Base-by-base conservation (phyloP, 208 protist species). In the Herpetomonas samuelpessoai region DNA sequence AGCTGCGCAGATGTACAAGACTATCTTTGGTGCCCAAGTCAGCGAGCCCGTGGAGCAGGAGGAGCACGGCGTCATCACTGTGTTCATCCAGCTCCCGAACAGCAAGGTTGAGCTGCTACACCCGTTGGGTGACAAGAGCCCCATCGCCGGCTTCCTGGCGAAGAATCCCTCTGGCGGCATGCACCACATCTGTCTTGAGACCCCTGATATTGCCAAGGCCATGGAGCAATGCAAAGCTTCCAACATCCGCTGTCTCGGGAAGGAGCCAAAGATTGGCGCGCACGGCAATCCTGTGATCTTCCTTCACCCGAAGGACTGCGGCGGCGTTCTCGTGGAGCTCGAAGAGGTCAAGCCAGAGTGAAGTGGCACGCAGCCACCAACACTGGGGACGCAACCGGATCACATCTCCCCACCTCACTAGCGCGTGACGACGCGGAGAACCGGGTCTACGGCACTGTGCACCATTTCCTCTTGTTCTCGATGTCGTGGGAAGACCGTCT, bases 241-340 rank as follows among this genome's bases (percentile, higher is more conserved):
- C n/a, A 83, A 86, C 29, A 81, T 98, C 25, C 73, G 83, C 30
- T 56, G 74, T n/a, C 76, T 98, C 18, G 76, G 76, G 18, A 62
- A 75, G 4, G 74, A 93, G 59, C 79, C 93, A 29, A 97, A 98
- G 66, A 97, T 97, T 58, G 91, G 95, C 45, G 93, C 94, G 0
- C 94, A 98, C 59, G 91, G 93, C 47, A 98, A 98, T 58, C 93
- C 94, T 6, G 96, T 98, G 18, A 76, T 94, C 27, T 96, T 96
- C 55, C 53, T 96, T 0, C 87, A 97, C 62, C 91, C 91, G n/a
- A 96, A 96, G 74, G 86, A 96, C 73, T 86, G 78, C 30, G 86
- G 87, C 31, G 92, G 94, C 58, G 92, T 97, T 0, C 76, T 98
- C 10, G 86, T 95, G 7, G 94, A 98, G 74, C 74, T 98, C 1